Conservation (phyloP, 345 rosid species). For the Excoecaria cochinchinensis region DNA sequence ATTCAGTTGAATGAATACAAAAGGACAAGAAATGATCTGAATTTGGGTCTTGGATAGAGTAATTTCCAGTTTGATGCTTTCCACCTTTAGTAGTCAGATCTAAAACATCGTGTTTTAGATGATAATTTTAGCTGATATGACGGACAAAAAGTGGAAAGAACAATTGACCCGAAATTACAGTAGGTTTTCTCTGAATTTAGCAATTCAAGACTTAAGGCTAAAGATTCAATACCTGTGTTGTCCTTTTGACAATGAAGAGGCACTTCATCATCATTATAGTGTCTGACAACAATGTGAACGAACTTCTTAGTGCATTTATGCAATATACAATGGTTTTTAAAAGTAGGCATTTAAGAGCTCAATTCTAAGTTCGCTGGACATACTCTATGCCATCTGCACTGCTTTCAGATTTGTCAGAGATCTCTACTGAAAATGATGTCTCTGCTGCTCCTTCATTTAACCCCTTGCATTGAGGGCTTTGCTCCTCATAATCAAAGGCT, state of each 20-base stretch:
- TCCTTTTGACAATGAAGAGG: conserved; percentile 17
- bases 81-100: no score
- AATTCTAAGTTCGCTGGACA: conserved; percentile 25
- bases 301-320: conserved; percentile 3
- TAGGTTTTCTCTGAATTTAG: background rate
- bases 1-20: background rate
- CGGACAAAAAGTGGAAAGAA: no score
- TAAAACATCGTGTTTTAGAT: no score
- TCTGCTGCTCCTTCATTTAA: conserved; percentile 22
- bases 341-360: background rate
- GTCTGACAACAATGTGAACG: conserved; percentile 26
- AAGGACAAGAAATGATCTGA: background rate
- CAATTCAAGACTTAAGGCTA: background rate
- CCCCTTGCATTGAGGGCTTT: conserved; percentile 25
- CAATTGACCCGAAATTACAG: no score
- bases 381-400: conserved; percentile 39
- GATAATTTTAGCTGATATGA: no score
- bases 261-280: conserved; percentile 26
- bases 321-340: background rate
- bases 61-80: no score
- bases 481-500: conserved; percentile 24
- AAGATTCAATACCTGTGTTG: conserved; percentile 26
- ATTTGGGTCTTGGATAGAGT: background rate
- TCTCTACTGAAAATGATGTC: conserved; percentile 44
- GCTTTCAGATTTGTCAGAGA: conserved; percentile 33